Conservation (phyloP, 1,284 basidiomycete genomes). For the Rhodotorula mucilaginosa region DNA sequence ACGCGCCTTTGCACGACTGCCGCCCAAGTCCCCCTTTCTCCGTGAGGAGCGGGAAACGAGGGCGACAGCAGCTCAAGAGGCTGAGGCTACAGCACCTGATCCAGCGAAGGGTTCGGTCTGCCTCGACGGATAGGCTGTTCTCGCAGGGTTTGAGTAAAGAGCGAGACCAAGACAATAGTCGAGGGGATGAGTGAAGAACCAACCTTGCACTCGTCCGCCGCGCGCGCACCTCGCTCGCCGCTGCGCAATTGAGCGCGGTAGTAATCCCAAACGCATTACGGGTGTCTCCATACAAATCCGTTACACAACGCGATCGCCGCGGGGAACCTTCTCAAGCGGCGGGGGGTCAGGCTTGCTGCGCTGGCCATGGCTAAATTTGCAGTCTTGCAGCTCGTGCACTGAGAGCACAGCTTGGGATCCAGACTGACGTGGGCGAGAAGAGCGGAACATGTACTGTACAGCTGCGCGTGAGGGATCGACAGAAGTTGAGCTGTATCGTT, state of each 20-base stretch:
- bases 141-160: not conserved
- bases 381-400: not conserved
- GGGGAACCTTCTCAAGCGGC: not conserved
- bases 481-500: not conserved
- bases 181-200: conserved; percentile 19
- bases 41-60: not conserved
- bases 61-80: not conserved
- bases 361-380: too few species aligned
- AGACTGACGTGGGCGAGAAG: not conserved
- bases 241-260: not conserved
- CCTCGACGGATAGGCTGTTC: conserved; percentile 28
- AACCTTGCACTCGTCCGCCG: not conserved
- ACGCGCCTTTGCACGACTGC: not conserved
- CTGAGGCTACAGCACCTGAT: conserved; percentile 1
- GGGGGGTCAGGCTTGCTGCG: not conserved
- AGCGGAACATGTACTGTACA: not conserved
- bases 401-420: not conserved
- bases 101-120: conserved; percentile 11
- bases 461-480: not conserved
- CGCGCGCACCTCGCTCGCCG: not conserved
- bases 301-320: not conserved
- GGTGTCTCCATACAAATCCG: not conserved
- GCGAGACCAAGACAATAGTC: conserved; percentile 32
- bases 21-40: not conserved
- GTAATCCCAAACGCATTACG: not conserved